Evolutionary conservation across 2,329 filamentous ascomycete genomes (phyloP).

Genomic region (Apiospora marii): DNA sequence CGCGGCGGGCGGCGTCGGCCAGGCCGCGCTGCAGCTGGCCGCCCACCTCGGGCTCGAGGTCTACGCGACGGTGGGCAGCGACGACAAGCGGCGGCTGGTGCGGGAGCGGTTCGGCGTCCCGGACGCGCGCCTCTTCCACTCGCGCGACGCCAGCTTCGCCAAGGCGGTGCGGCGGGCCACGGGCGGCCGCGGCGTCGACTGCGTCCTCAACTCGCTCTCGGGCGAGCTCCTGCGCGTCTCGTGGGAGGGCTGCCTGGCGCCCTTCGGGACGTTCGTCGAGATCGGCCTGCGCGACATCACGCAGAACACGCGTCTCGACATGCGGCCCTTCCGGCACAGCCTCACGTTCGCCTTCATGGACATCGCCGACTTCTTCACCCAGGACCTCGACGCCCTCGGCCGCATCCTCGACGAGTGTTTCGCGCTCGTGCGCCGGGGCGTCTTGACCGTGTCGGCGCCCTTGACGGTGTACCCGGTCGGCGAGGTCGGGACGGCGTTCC

Average conservation of each 20-base stretch:
- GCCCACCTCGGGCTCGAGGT: constrained; percentile 20
- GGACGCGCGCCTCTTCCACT: constrained; percentile 31
- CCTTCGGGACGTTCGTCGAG: constrained; percentile 26
- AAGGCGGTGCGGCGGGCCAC: constrained; percentile 42
- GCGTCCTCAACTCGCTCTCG: constrained; percentile 55
- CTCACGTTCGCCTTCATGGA: constrained; percentile 30
- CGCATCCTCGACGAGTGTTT: constrained; percentile 28
- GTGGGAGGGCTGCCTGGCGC: constrained; percentile 28
- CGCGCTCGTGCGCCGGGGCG: constrained; percentile 26
- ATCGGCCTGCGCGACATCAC: constrained; percentile 29
- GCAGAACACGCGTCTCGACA: constrained; percentile 26
- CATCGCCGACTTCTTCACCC: neutral
- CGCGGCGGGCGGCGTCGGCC: constrained; percentile 30
- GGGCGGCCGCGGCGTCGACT: constrained; percentile 45
- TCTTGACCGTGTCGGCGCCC: constrained; percentile 27
- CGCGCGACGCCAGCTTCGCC: constrained; percentile 46
- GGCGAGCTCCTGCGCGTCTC: constrained; percentile 28
- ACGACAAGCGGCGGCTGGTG: no score
- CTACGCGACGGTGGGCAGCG: constrained; percentile 25
- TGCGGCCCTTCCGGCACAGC: constrained; percentile 30
- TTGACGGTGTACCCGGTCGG: constrained; percentile 27
- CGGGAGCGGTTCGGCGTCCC: neutral
- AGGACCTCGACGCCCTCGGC: constrained; percentile 18
- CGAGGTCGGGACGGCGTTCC: constrained; percentile 28
- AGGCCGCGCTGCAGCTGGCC: constrained; percentile 25